Base-by-base conservation (phyloP, 2,329 filamentous ascomycete genomes). In the Fusarium pseudograminearum region DNA sequence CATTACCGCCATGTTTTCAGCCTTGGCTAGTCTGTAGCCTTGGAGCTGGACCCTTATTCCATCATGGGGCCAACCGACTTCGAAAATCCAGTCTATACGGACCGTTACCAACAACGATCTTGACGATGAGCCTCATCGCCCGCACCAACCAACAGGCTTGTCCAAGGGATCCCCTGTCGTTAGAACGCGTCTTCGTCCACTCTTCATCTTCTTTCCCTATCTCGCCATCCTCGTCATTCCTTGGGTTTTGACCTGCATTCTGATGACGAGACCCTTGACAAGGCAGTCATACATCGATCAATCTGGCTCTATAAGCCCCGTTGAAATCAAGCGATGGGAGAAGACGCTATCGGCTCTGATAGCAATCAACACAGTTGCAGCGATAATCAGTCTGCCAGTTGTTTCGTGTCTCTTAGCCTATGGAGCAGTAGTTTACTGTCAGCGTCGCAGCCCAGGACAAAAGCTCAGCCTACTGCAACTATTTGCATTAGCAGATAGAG, bases 401-500 rank as follows among this genome's bases (percentile, higher is more conserved):
- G 53, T 71, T 18, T 71, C 70, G 16, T 24, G 50, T 18, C 41
- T 73, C 6, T 57, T 73, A 24, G 47, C 61, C 2, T 51, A 62
- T 14, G 70, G 64, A 31, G 58, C 54, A 7, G 61, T 67, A 34
- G 56, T 71, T 2, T 71, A 71, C 15, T 42, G 60, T 4, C 67
- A 73, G 24, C 65, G 58, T 11, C 47, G 55, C 24, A 44, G 38
- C 2, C 7, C 34, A 4, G 18, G 5, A 2, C 70, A 67, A 47
- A 20, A 52, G 7, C 24, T 72, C 6, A 62, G 31, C 12, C 15
- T 64, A 16, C 30, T 45, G 18, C 50, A 69, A 7, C 36, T 71
- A 10, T 61, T 72, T 31, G 28, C 24, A 7, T 26, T 71, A 9
- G 56, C 70, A 5, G 67, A 72, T 26, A 58, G 63, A 33, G 10